These are phyloP conservation scores for Globisporangium spiculum DNA, from an alignment of 352 stramenopile genomes.

Conservation along the genomic window DNA sequence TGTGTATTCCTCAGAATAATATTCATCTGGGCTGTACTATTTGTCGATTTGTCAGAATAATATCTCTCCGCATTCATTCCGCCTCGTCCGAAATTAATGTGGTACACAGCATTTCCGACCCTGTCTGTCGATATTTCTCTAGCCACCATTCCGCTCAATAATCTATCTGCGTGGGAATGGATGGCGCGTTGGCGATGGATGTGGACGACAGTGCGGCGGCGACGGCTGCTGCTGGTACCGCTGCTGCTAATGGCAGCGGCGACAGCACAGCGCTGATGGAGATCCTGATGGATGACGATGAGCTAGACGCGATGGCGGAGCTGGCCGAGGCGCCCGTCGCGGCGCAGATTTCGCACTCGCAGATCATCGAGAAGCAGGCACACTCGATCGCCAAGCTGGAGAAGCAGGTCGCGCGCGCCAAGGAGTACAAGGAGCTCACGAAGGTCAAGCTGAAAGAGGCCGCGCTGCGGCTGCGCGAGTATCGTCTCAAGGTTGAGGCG, in stretches of 20 bases:
- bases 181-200: slow-evolving; percentile 9
- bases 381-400: slow-evolving; percentile 50
- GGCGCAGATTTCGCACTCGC: slow-evolving; percentile 53
- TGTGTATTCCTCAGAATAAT: too few relatives aligned
- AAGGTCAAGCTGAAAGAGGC: slow-evolving; percentile 73
- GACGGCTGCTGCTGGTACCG: not conserved
- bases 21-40: too few relatives aligned
- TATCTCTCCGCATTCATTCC: too few relatives aligned
- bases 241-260: too few relatives aligned
- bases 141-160: not conserved
- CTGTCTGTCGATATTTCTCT: not conserved
- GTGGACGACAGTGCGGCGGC: not conserved
- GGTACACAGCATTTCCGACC: not conserved
- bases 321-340: slow-evolving; percentile 19
- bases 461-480: slow-evolving; percentile 51
- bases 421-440: slow-evolving; percentile 53
- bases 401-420: slow-evolving; percentile 29
- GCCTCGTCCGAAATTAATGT: not conserved
- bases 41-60: too few relatives aligned
- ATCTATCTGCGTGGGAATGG: not conserved
- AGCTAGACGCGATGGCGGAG: slow-evolving; percentile 14
- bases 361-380: slow-evolving; percentile 71
- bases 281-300: slow-evolving; percentile 17
- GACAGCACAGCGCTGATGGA: slow-evolving; percentile 7
- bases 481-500: slow-evolving; percentile 53